A percentile compares a stretch with the other conserved stretches of the same genome.
Conservation (phyloP, 2,329 filamentous ascomycete species). For the Pestalotiopsis sp. region DNA sequence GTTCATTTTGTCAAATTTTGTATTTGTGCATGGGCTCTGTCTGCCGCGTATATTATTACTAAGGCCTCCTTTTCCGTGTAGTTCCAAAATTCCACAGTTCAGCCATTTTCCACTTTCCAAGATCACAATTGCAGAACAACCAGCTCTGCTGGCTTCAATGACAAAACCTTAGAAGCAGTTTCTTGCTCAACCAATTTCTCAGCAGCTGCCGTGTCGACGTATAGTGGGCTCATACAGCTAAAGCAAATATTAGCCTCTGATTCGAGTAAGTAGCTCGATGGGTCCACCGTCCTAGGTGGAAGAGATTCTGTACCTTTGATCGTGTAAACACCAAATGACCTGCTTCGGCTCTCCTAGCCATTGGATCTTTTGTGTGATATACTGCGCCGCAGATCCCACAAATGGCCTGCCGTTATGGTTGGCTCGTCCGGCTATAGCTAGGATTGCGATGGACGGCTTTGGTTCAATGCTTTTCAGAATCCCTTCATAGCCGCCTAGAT, state of each 20-base stretch:
- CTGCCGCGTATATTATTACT: no score
- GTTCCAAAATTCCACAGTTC: neutral
- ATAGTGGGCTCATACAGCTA: neutral
- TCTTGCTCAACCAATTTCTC: neutral
- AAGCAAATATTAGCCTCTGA: neutral
- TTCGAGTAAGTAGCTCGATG: neutral
- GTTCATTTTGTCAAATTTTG: no score
- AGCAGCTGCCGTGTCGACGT: neutral
- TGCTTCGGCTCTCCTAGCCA: neutral
- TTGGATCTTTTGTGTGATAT: neutral
- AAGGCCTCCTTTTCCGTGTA: no score
- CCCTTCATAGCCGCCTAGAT: constrained; percentile 25
- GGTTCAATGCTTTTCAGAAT: constrained; percentile 23
- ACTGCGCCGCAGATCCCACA: neutral
- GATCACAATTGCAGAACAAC: neutral
- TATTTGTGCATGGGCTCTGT: no score
- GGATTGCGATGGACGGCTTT: constrained; percentile 14
- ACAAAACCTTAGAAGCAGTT: neutral
- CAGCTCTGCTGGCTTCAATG: neutral
- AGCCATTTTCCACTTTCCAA: neutral
- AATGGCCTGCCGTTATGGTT: neutral
- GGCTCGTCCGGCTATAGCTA: neutral
- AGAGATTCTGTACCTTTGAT: neutral
- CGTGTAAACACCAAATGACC: neutral
- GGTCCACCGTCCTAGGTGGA: no score